A percentile compares a stretch with the other conserved stretches of the same genome.
Evolutionary conservation across 345 rosid genomes (phyloP).

Genomic region (Brassica incana): DNA sequence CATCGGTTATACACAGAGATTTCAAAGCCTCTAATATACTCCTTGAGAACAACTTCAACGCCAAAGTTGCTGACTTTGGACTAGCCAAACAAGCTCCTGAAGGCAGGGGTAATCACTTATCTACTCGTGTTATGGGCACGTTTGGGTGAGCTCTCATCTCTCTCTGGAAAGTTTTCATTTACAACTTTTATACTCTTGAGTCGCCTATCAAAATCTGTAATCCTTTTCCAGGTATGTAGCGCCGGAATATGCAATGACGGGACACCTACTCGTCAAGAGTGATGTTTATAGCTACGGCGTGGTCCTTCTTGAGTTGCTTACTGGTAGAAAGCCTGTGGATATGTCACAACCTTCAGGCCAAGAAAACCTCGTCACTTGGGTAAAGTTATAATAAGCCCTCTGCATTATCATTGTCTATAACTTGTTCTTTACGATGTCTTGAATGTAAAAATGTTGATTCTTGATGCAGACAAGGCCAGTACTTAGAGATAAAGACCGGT

Average conservation of each 20-base stretch:
- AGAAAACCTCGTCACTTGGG: conserved; percentile 99
- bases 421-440: background rate
- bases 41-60: conserved; percentile 89
- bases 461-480: conserved; percentile 87
- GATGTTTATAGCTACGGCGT: conserved; percentile 99
- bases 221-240: conserved; percentile 78
- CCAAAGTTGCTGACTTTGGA: conserved; percentile 99
- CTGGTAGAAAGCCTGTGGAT: conserved; percentile 96
- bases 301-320: conserved; percentile 89
- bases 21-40: conserved; percentile 98
- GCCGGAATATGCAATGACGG: conserved; percentile 99
- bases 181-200: conserved; percentile 2
- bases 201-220: background rate
- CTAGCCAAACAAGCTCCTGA: conserved; percentile 99
- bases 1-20: conserved; percentile 96
- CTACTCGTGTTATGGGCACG: conserved; percentile 99
- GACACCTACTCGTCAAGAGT: conserved; percentile 95
- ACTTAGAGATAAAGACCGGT: conserved; percentile 86
- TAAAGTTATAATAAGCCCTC: conserved; percentile 36
- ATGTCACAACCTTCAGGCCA: conserved; percentile 97
- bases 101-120: conserved; percentile 90
- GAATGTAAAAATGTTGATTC: conserved; percentile 3
- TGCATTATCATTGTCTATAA: background rate
- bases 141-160: conserved; percentile 71
- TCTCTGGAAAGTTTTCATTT: background rate